Percentiles rank a stretch among this genome's conserved stretches.
These are phyloP conservation scores for Alnus rubra DNA, from an alignment of 306 rosid species.

Conservation along the genomic window DNA sequence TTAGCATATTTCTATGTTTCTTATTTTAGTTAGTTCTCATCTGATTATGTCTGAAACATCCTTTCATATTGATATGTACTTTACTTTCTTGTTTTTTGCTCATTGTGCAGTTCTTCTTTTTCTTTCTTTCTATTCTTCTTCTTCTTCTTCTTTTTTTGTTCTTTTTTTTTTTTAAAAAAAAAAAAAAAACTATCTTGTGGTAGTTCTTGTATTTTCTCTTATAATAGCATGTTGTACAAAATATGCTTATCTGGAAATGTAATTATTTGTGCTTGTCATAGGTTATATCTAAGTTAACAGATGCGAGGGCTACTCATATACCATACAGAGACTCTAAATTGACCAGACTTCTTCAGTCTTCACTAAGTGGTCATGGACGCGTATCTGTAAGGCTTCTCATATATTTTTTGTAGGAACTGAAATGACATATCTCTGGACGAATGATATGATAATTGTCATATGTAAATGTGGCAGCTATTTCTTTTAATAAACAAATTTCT, in stretches of 20 bases:
- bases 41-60: constrained; percentile 2
- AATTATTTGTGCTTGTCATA: constrained; percentile 39
- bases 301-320: constrained; percentile 80
- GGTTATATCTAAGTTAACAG: constrained; percentile 98
- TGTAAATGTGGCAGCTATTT: constrained; percentile 19
- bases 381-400: constrained; percentile 79
- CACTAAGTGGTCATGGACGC: constrained; percentile 98
- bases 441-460: constrained; percentile 13
- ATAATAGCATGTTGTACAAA: neutral
- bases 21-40: neutral
- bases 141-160: neutral
- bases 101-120: neutral
- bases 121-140: neutral
- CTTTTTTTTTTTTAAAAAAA: no score
- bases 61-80: constrained; percentile 6
- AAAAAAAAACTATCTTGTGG: neutral
- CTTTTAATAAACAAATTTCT: constrained; percentile 6
- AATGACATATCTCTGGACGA: constrained; percentile 25
- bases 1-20: no score
- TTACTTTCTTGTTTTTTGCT: constrained; percentile 7
- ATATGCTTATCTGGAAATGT: constrained; percentile 24
- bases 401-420: constrained; percentile 19
- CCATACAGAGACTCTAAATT: constrained; percentile 97
- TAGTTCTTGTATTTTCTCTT: neutral
- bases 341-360: constrained; percentile 94